Base-by-base conservation (phyloP, 306 rosid species). In the Hippophae gyantsensis region DNA sequence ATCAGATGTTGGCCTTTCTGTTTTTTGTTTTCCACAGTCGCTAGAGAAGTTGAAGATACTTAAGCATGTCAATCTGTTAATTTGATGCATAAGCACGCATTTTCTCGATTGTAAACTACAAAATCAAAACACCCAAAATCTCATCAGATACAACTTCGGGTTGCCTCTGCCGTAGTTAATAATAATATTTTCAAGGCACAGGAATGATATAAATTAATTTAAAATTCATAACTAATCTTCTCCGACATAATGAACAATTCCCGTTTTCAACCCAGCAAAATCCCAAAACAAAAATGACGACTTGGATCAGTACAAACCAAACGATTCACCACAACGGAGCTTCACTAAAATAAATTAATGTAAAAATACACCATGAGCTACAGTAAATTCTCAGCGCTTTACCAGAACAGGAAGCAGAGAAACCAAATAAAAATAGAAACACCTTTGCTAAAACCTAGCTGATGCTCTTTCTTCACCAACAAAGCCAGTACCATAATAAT, bases 291-390 rank as follows among this genome's bases (percentile, higher is more conserved):
- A 32, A 32, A 32, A 51, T 49, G 8, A 9, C 52, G 43, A 18
- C 23, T 52, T 46, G 40, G 25, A 60, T 43, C 41, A 56, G 13
- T 56, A 32, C 38, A 27, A 45, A 51, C 62, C 38, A 27, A 45
- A 51, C 62, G 65, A 67, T 62, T 64, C 69, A 74, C 76, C 84
- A 80, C 78, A 75, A 72, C 67, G 71, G 58, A 62, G 54, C 84
- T 79, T 68, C 79, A 81, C 81, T 78, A 81, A 65, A 75, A 69
- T 59, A 74, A 86, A 65, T 62, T 69, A 77, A 83, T 83, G 84
- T 73, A 80, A 79, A 76, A 32, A 73, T 73, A 69, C 76, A 76
- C 72, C 66, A 76, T 60, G 72, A 45, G 61, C 79, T 76, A 76
- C 23, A 48, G 64, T 82, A 64, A 49, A 69, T 71, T 80, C 84